Evolutionary conservation across 371 early-diverging fungal genomes (phyloP).

Genomic region (Rhizopus arrhizus): DNA sequence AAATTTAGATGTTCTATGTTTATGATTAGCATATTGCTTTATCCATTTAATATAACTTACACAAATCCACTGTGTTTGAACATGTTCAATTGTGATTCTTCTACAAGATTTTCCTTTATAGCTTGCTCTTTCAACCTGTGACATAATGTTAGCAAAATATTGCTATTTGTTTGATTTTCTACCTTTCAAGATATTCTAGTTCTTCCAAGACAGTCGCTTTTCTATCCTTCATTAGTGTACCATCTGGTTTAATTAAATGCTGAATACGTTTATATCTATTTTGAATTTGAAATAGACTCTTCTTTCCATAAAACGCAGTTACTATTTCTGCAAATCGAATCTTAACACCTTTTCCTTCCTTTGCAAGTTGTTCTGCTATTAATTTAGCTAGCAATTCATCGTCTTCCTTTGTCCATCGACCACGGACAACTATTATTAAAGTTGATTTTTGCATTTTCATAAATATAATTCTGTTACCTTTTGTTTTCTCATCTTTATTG

Average conservation of each 20-base stretch:
- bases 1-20: conserved; percentile 6
- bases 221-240: conserved; percentile 6
- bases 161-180: not conserved
- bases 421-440: not conserved
- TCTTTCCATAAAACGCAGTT: conserved; percentile 1
- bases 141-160: not conserved
- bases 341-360: not conserved
- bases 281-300: conserved; percentile 13
- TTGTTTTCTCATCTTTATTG: not conserved
- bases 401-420: conserved; percentile 20
- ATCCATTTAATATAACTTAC: conserved; percentile 7
- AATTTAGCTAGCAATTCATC: conserved; percentile 6
- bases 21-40: not conserved
- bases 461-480: not conserved
- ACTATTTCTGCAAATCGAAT: not conserved
- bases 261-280: conserved; percentile 9
- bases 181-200: conserved; percentile 18
- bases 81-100: conserved; percentile 30
- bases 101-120: conserved; percentile 4
- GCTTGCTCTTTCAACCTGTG: conserved; percentile 36
- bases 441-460: not conserved
- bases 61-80: conserved; percentile 15
- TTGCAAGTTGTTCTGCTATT: not conserved
- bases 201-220: conserved; percentile 14
- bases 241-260: conserved; percentile 20